Evolutionary conservation across 805 yeast genomes (phyloP).

Genomic region (Myxozyma monticola): DNA sequence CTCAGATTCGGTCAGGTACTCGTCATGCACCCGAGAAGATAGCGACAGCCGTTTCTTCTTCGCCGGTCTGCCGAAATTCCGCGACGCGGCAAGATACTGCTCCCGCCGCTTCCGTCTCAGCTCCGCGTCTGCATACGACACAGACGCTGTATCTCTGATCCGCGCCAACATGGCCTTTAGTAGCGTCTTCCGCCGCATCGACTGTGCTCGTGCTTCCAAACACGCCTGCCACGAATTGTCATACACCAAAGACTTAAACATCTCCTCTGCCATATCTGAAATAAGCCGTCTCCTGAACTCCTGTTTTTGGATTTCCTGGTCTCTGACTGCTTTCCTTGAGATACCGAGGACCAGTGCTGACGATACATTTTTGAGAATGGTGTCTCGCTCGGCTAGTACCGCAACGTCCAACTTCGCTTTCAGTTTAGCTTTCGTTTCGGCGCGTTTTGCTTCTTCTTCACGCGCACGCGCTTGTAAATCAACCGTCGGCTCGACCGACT

Average conservation of each 20-base stretch:
- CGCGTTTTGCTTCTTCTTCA: no score
- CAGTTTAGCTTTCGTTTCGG: slow-evolving; percentile 1
- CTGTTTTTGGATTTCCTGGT: slow-evolving; percentile 14
- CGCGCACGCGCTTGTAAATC: no score
- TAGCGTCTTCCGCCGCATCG: slow-evolving; percentile 39
- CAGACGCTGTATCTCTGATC: slow-evolving; percentile 39
- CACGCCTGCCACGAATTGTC: slow-evolving; percentile 52
- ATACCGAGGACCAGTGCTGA: slow-evolving; percentile 20
- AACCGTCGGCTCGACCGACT: no score
- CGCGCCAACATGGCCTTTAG: slow-evolving; percentile 39
- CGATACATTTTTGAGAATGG: slow-evolving; percentile 16
- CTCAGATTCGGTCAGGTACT: slow-evolving; percentile 26
- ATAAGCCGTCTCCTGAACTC: slow-evolving; percentile 34
- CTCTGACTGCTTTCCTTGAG: slow-evolving; percentile 17
- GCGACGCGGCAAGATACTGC: slow-evolving; percentile 38
- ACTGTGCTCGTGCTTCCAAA: slow-evolving; percentile 50
- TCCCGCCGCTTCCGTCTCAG: slow-evolving; percentile 43
- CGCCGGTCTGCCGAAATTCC: slow-evolving; percentile 26
- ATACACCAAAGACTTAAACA: slow-evolving; percentile 60
- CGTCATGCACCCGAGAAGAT: slow-evolving; percentile 27
- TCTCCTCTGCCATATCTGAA: slow-evolving; percentile 51
- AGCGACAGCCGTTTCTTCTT: slow-evolving; percentile 9
- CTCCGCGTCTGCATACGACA: slow-evolving; percentile 34
- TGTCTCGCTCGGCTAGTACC: slow-evolving; percentile 4
- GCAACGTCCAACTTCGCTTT: slow-evolving; percentile 1